Conservation (phyloP, 1,139 yeast species). For the Kodamaea sp. region DNA sequence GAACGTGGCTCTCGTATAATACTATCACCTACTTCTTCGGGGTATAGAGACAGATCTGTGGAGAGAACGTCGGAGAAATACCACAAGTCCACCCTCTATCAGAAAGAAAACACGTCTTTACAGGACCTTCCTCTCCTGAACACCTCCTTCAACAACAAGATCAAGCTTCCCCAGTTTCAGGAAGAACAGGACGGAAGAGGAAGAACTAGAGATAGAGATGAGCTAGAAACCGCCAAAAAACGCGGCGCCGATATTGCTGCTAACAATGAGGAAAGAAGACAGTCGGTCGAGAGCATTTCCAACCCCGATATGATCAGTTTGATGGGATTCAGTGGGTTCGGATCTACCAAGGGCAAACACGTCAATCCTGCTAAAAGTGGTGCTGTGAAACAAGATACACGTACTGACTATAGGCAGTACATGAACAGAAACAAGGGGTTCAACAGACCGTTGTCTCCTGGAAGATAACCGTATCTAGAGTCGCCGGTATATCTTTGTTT, state of each 20-base stretch:
- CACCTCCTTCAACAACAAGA: conserved; percentile 16
- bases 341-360: conserved; percentile 61
- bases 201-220: conserved; percentile 23
- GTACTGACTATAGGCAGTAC: conserved; percentile 61
- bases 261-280: conserved; percentile 7
- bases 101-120: conserved; percentile 16
- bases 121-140: conserved; percentile 21
- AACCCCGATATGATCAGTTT: conserved; percentile 34
- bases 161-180: conserved; percentile 14
- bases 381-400: conserved; percentile 42
- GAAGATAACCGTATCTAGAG: conserved; percentile 16
- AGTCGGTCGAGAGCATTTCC: conserved; percentile 13
- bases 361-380: conserved; percentile 54
- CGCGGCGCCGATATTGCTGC: conserved; percentile 5
- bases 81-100: conserved; percentile 19
- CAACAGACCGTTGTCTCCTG: conserved; percentile 61
- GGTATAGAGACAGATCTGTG: conserved; percentile 17
- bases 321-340: conserved; percentile 70
- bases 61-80: conserved; percentile 18
- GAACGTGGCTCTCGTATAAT: conserved; percentile 5
- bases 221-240: conserved; percentile 3
- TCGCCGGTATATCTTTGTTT: no score
- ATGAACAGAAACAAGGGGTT: conserved; percentile 66
- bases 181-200: conserved; percentile 26
- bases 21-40: conserved; percentile 3